Base-by-base conservation (phyloP, 106 monocot genomes). In the Dioscorea dumetorum region DNA sequence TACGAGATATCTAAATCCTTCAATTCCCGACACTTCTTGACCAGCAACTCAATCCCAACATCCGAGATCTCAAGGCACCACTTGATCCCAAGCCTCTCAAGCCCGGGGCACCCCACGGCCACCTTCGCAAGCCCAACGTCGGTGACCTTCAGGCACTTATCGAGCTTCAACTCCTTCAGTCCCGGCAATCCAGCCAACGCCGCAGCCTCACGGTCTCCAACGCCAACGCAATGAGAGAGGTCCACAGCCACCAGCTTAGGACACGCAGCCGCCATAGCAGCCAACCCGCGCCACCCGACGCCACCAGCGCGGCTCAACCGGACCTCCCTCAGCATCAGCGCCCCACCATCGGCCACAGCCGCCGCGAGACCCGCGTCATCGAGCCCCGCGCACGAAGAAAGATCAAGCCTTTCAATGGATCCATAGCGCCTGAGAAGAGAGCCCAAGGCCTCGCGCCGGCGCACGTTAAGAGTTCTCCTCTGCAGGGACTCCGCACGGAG, bases 1-100 rank as follows among this genome's bases (percentile, higher is more conserved):
- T 95, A 88, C 4, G 94, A 95, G 19, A 95, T 62, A 62, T 88
- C 91, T 20, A 91, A 64, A 20, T 24, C 61, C 67, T 72, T 87
- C 33, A 91, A 62, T 21, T 70, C 77, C 31, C 48, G 67, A 67
- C 94, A 95, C 71, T 95, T 95, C 78, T 95, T 95, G 19, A 62
- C 67, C 18, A 95, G 81, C 56, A 95, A 60, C 21, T 91, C 91
- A 24, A 95, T 76, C 22, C 94, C 91, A 13, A 95, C 80, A 14
- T 91, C 91, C 3, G 83, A 79, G 48, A 95, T 86, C 79, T 95
- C 85, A 50, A 70, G 35, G 62, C 94, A 95, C 94, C 88, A 95
- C 70, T 86, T 91, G 57, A 95, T 66, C 58, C 80, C 64, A 14
- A 95, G 70, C 72, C 49, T 71, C 78, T 91, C 83, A 21, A 95